phyloP scores from a whole-genome alignment of 345 rosid species.

The Angophora floribunda region DNA sequence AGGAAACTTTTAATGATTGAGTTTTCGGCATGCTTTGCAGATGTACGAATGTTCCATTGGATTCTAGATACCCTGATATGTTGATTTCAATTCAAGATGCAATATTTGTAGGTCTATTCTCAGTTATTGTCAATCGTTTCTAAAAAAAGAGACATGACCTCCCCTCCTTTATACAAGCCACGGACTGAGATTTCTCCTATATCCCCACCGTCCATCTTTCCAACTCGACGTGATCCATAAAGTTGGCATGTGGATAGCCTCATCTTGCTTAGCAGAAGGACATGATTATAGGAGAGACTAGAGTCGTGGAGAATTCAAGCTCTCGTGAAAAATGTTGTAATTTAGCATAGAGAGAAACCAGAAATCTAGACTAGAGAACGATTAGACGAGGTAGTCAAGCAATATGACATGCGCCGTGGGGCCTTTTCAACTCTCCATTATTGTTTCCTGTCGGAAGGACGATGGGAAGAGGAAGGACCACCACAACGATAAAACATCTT shows the following conservation, averaged over 20 bases:
- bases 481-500: not conserved
- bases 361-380: not conserved
- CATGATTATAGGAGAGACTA: not conserved
- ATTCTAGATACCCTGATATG: too few relatives aligned
- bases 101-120: not conserved
- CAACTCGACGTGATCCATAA: fast-evolving
- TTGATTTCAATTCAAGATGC: too few relatives aligned
- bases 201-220: not conserved
- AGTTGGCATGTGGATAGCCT: not conserved
- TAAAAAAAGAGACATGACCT: not conserved
- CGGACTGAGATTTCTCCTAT: not conserved
- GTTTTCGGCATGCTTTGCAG: too few relatives aligned
- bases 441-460: not conserved
- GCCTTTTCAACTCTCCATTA: not conserved
- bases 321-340: not conserved
- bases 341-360: not conserved
- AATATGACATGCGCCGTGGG: not conserved
- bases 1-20: too few relatives aligned
- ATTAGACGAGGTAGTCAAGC: not conserved
- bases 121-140: not conserved
- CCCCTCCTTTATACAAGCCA: not conserved
- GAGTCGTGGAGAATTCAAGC: not conserved
- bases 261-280: not conserved
- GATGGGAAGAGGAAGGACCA: not conserved
- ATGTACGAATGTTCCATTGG: too few relatives aligned